Base-by-base conservation (phyloP, 257 asterid species). In the Phtheirospermum japonicum region DNA sequence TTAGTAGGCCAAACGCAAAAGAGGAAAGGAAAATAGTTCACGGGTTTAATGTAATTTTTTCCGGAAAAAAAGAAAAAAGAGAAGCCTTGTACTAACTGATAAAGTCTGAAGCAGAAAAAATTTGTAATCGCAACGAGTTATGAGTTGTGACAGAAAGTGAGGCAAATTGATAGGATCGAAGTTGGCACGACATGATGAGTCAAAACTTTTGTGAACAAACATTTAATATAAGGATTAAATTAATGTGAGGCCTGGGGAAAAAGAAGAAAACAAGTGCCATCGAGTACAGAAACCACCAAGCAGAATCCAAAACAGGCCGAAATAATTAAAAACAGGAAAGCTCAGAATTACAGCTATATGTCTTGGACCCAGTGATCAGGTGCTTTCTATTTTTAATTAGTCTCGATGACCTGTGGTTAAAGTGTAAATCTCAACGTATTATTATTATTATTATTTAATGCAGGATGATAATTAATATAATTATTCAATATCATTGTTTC, bases 331-430 rank as follows among this genome's bases (percentile, higher is more conserved):
- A 64, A 36, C 48, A 39, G 19, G 16, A 52, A 53, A 59, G 54
- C 58, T 20, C 72, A 56, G 56, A 71, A 70, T 68, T 74, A 78
- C 91, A 86, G 95, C 91, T 83, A 65, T 68, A 56, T 64, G 26
- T 72, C 67, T 78, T 65, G 73, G 34, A 28, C 65, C 65, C 42
- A 55, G 4, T 50, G 31, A 20, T 20, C 56, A 50, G 56, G 56
- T 19, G 56, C 28, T 20, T 19, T 49, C 5, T 46, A 13, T 13
- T 46, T 45, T 46, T 16, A n/a, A 13, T 23, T 23, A 23, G 28
- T 23, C 28, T 23, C 28, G 1, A 23, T 23, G 28, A 14, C 18
- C 10, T 43, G 5, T 3, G 0, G 18, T 43, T 43, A 3, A 11
- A 46, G 0, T 46, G 19, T n/a, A 46, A 50, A 50, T 48, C 7